These are phyloP conservation scores for Blastocystis sp. DNA, from an alignment of 352 stramenopile species.

Conservation along the genomic window DNA sequence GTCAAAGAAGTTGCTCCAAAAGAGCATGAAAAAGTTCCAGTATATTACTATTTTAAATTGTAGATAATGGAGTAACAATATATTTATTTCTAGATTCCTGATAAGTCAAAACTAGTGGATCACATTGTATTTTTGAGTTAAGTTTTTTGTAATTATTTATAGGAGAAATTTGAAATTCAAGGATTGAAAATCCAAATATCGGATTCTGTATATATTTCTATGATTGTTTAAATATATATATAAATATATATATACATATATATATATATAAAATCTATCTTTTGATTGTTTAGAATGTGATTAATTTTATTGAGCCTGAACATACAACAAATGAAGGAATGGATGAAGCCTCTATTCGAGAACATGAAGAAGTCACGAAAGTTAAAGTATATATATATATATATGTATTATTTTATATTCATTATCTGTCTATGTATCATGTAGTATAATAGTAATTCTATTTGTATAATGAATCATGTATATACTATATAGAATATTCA, in stretches of 20 bases:
- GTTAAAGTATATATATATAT: slow-evolving; percentile 52
- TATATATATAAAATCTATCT: no score
- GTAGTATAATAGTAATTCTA: not conserved
- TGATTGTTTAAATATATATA: no score
- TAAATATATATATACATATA: no score
- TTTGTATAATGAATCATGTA: not conserved
- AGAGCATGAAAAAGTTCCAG: slow-evolving; percentile 45
- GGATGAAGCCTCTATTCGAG: slow-evolving; percentile 77
- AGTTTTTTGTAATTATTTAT: not conserved
- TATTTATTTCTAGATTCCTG: no score
- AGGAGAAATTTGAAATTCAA: slow-evolving; percentile 36
- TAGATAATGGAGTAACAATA: slow-evolving; percentile 44
- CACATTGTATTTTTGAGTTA: not conserved
- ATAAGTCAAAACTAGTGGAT: no score
- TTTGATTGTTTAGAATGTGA: slow-evolving; percentile 28
- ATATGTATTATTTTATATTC: not conserved
- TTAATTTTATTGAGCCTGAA: slow-evolving; percentile 56
- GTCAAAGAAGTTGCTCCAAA: slow-evolving; percentile 55
- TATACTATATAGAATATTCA: slow-evolving; percentile 67
- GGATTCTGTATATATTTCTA: no score
- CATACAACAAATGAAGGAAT: slow-evolving; percentile 92
- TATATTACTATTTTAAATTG: not conserved
- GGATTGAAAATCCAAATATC: slow-evolving; percentile 29
- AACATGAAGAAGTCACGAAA: slow-evolving; percentile 92
- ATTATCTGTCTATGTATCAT: not conserved